phyloP scores from a whole-genome alignment of 2,329 filamentous ascomycete species.

The Paraphoma chrysanthemicola region DNA sequence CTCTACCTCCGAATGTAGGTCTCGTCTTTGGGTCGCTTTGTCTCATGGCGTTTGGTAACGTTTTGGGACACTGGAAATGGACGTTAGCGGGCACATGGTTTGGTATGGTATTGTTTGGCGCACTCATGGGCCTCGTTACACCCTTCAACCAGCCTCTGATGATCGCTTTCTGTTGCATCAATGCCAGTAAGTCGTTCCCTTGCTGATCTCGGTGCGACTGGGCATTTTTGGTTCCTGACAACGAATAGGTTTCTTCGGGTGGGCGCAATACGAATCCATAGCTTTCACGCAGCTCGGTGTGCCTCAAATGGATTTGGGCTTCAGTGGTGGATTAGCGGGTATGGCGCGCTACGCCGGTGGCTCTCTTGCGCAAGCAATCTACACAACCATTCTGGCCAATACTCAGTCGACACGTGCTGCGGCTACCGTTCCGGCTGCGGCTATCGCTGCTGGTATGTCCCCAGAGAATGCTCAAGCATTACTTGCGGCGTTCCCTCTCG shows the following conservation, averaged over 20 bases:
- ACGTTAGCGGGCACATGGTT: constrained; percentile 53
- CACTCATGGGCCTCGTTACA: constrained; percentile 53
- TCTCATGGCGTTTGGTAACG: constrained; percentile 52
- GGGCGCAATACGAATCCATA: constrained; percentile 40
- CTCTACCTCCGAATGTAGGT: constrained; percentile 56
- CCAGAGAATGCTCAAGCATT: constrained; percentile 26
- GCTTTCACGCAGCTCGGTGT: constrained; percentile 43
- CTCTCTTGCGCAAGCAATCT: constrained; percentile 37
- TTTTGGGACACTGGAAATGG: constrained; percentile 57
- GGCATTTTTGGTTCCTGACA: no score
- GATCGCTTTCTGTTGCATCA: constrained; percentile 57
- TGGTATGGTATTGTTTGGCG: constrained; percentile 59
- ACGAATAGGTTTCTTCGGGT: constrained; percentile 7
- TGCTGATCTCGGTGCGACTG: background rate
- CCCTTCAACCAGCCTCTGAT: constrained; percentile 55
- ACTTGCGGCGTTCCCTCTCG: constrained; percentile 31
- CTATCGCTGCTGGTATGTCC: constrained; percentile 26
- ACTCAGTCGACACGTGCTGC: constrained; percentile 22
- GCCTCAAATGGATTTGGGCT: constrained; percentile 57
- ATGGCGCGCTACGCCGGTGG: constrained; percentile 35
- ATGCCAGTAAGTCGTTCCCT: constrained; percentile 32
- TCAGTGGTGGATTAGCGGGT: constrained; percentile 47
- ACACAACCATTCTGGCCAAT: constrained; percentile 54
- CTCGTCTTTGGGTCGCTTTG: constrained; percentile 53
- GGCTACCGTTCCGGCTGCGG: constrained; percentile 25